phyloP scores from a whole-genome alignment of 306 rosid species.

The Quercus alba region DNA sequence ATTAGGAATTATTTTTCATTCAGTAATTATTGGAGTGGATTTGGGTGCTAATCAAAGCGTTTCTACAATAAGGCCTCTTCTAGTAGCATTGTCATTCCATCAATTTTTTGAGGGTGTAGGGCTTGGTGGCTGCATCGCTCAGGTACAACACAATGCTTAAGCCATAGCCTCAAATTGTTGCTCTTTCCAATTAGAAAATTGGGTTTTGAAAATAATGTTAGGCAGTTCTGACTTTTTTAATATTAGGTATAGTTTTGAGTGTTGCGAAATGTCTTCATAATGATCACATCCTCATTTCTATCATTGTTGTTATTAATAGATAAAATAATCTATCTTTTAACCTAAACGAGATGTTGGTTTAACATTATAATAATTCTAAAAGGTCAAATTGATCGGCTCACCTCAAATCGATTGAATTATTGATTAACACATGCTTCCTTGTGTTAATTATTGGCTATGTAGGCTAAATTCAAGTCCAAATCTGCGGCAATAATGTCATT shows the following conservation, averaged over 20 bases:
- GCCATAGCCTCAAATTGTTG: no score
- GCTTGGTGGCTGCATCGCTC: slow-evolving; percentile 64
- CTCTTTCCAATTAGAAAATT: no score
- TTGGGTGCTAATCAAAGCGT: slow-evolving; percentile 41
- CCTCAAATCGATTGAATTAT: no score
- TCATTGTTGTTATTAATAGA: not conserved
- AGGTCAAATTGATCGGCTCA: not conserved
- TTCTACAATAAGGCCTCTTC: slow-evolving; percentile 38
- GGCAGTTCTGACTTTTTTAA: no score
- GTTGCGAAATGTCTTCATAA: slow-evolving; percentile 33
- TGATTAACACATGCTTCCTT: no score
- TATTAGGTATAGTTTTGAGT: not conserved
- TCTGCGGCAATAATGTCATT: slow-evolving; percentile 51
- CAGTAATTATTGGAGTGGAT: slow-evolving; percentile 54
- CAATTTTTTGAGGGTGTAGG: slow-evolving; percentile 65
- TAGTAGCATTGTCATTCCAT: slow-evolving; percentile 57
- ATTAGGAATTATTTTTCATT: slow-evolving; percentile 59
- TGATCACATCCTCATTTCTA: slow-evolving; percentile 34
- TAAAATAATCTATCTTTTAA: not conserved
- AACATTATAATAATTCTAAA: not conserved
- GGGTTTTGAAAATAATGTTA: no score
- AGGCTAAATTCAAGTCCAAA: slow-evolving; percentile 56
- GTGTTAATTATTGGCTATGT: not conserved
- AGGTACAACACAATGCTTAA: slow-evolving; percentile 20
- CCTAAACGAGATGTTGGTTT: no score